Evolutionary conservation across 208 protist species (phyloP).

Genomic region (Leishmania arabica): DNA sequence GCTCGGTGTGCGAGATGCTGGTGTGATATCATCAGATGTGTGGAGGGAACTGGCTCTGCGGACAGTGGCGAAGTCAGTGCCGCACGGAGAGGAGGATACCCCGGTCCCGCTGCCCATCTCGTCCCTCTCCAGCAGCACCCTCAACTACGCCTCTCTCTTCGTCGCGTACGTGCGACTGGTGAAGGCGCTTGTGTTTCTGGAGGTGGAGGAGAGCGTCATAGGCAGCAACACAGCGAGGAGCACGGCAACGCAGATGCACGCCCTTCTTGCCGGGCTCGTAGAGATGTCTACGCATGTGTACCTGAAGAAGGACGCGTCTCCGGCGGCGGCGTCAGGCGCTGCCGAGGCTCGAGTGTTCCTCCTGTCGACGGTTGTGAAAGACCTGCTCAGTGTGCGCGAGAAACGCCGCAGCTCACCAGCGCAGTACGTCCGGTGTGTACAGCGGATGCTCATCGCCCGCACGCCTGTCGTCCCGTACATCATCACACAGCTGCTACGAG

Average conservation of each 20-base stretch:
- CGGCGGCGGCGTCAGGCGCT: background rate
- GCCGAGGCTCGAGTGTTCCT: constrained; percentile 14
- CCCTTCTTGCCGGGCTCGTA: constrained; percentile 18
- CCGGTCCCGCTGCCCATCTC: constrained; percentile 21
- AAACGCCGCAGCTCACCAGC: constrained; percentile 20
- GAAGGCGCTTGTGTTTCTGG: constrained; percentile 18
- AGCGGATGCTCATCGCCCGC: constrained; percentile 19
- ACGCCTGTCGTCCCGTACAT: constrained; percentile 26
- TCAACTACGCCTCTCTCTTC: constrained; percentile 27
- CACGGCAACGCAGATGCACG: constrained; percentile 21
- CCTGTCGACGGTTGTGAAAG: constrained; percentile 22
- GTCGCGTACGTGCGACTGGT: constrained; percentile 26
- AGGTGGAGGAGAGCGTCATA: constrained; percentile 27
- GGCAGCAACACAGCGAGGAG: constrained; percentile 13
- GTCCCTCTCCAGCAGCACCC: constrained; percentile 1
- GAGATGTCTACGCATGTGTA: constrained; percentile 20
- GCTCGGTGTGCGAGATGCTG: constrained; percentile 19
- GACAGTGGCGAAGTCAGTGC: constrained; percentile 9
- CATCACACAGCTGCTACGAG: constrained; percentile 5
- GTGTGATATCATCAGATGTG: constrained; percentile 28
- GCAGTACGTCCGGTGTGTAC: constrained; percentile 28
- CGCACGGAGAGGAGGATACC: constrained; percentile 12
- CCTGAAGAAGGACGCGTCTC: constrained; percentile 4
- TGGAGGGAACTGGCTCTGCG: constrained; percentile 19
- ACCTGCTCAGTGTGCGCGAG: constrained; percentile 19